Evolutionary conservation across 768 basidiomycete species (phyloP), one percentile per base, ranked within the genome.

Genomic region (Myochromella boudieri): DNA sequence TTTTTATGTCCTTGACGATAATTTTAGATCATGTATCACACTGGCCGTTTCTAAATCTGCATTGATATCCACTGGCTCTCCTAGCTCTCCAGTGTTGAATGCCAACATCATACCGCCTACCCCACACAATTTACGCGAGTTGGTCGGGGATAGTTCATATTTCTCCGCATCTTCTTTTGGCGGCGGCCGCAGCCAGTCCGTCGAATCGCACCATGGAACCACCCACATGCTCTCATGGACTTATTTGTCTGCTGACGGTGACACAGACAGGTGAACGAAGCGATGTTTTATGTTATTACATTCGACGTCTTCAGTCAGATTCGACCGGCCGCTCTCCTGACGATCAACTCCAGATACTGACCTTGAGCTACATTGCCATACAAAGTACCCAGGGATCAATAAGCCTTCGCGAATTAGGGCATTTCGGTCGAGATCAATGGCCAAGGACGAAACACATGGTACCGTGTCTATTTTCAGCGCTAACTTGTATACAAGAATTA

Each of bases 151-250:
- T 48, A 48, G n/a, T n/a, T n/a, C n/a, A n/a, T n/a, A 37, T 39
- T 25, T 45, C 38, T 53, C 42, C 48, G 44, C 44, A 39, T 28
- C 31, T 39, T 38, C 48, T 43, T 46, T 37, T 46, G 43, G 44
- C 44, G 37, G 42, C 44, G n/a, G n/a, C n/a, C 51, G 37, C 31
- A 28, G 11, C 14, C 36, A 39, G 51, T 37, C 51, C 46, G 49
- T 41, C 31, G 32, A 14, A 20, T 49, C 54, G 51, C 45, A 56
- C 44, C 44, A 31, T 15, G n/a, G 8, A 7, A 41, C 32, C 47
- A 25, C 3, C 21, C 3, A 34, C n/a, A n/a, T n/a, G n/a, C n/a
- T 25, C 15, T 25, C 14, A 44, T 26, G 20, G 15, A 24, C 37
- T 31, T 34, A 21, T 15, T 8, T n/a, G 44, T 6, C 11, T 28